Conservation (phyloP, 352 stramenopile species). For the Pythium dissimile region DNA sequence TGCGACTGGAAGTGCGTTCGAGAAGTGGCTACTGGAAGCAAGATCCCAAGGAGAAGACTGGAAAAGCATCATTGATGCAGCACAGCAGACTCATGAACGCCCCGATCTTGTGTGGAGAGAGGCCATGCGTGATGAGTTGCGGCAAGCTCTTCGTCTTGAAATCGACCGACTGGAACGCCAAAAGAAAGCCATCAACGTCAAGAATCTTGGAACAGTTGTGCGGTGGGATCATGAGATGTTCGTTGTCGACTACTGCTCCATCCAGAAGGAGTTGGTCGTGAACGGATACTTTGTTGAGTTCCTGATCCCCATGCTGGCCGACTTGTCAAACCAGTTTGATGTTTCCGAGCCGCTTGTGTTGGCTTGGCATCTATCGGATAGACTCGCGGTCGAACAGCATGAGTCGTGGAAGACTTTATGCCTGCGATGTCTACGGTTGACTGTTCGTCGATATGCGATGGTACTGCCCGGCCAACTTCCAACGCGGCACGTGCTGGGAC, state of each 20-base stretch:
- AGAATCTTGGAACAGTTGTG: slow-evolving; percentile 23
- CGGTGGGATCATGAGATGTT: slow-evolving; percentile 84
- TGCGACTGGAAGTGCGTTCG: slow-evolving; percentile 33
- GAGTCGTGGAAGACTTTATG: slow-evolving; percentile 55
- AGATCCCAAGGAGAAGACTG: slow-evolving; percentile 69
- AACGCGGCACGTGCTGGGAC: slow-evolving; percentile 46
- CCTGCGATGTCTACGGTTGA: slow-evolving; percentile 60
- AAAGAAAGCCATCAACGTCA: slow-evolving; percentile 8
- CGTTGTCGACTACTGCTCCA: slow-evolving; percentile 67
- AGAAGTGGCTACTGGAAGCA: slow-evolving; percentile 62
- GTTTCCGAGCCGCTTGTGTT: slow-evolving; percentile 68
- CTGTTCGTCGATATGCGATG: slow-evolving; percentile 78
- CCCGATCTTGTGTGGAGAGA: slow-evolving; percentile 72
- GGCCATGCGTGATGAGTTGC: slow-evolving; percentile 63
- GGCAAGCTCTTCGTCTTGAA: slow-evolving; percentile 45
- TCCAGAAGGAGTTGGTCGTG: slow-evolving; percentile 70
- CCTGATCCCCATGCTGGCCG: slow-evolving; percentile 62
- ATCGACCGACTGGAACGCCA: slow-evolving; percentile 47
- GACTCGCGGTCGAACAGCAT: slow-evolving; percentile 59
- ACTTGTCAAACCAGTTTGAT: slow-evolving; percentile 65
- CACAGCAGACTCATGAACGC: slow-evolving; percentile 54
- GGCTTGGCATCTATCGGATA: slow-evolving; percentile 78
- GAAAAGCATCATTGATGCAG: slow-evolving; percentile 60
- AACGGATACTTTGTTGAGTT: slow-evolving; percentile 80
- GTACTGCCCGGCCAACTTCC: slow-evolving; percentile 74